These are phyloP conservation scores for Cercospora beticola DNA, from an alignment of 2,329 filamentous ascomycete genomes.

Conservation along the genomic window DNA sequence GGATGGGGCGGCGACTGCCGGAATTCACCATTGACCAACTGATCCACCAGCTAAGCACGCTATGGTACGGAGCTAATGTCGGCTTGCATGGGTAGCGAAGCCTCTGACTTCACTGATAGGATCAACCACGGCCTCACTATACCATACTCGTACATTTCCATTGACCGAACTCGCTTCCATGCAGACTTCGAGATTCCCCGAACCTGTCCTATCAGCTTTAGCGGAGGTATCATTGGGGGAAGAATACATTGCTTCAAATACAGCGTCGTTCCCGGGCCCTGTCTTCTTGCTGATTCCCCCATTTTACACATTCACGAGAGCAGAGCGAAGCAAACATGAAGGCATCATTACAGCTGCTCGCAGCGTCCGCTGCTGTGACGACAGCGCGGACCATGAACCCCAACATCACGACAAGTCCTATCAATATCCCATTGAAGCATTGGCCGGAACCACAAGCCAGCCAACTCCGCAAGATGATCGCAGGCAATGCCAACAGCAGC, in stretches of 20 bases:
- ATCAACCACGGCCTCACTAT: background rate
- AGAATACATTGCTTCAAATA: background rate
- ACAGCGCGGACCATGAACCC: background rate
- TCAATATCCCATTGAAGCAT: conserved; percentile 13
- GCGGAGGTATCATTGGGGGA: background rate
- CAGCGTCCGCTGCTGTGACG: background rate
- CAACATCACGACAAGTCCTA: background rate
- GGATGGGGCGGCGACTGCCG: background rate
- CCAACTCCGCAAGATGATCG: conserved; percentile 23
- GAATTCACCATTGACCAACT: background rate
- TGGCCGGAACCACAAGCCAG: conserved; percentile 24
- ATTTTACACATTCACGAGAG: background rate
- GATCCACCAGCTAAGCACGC: background rate
- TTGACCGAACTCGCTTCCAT: background rate
- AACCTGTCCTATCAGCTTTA: conserved; percentile 5
- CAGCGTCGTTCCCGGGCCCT: background rate
- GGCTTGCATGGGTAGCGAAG: conserved; percentile 4
- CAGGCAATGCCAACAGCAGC: conserved; percentile 24
- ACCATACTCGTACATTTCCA: background rate
- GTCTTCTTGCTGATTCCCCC: background rate
- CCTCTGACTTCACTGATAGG: conserved; percentile 14
- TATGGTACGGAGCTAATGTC: conserved; percentile 6
- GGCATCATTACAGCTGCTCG: background rate
- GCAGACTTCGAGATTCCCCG: background rate
- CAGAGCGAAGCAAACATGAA: background rate